Evolutionary conservation across 2,329 filamentous ascomycete species (phyloP), one percentile per base, ranked within the genome.

Genomic region (Fusarium sp.): DNA sequence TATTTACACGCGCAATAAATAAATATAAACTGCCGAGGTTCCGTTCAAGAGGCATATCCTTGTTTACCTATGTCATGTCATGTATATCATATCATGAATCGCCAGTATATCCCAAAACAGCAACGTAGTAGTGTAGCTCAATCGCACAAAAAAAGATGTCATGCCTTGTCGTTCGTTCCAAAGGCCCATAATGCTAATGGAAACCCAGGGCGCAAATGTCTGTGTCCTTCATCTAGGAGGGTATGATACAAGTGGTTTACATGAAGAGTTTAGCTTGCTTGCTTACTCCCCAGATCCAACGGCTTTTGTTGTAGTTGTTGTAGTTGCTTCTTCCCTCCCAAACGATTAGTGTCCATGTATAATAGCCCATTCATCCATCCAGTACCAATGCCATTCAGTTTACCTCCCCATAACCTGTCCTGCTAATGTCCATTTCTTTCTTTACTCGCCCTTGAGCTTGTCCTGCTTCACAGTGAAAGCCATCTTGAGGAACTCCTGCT

Each of bases 401-500:
- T 60, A 59, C 48, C 41, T 60, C 54, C 65, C 72, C 57, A 60
- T 62, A 72, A 57, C 60, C 27, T 54, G 27, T 56, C 25, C 35
- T 54, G 66, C 54, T 11, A 56, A 45, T 35, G 11, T 13, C 48
- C 18, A 54, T 39, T 45, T 52, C 43, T 39, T 45, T 52, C 43
- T 41, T 80, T 88, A 91, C 84, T 91, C 89, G 80, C 91, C 91
- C 87, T 92, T 92, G 64, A 92, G 87, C 86, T 92, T 92, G 78
- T 92, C 91, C 84, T 92, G 90, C 78, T 86, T 90, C 45, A 92
- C 90, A 14, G 84, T 86, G 78, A 92, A 92, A 64, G 91, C 91
- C 84, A 85, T 87, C 81, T 92, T 85, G 76, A 96, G 85, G 78
- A 99, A 84, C 57, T 97, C 94, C 82, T 94, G 89, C 89, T 98